phyloP scores from a whole-genome alignment of 2,329 filamentous ascomycete species.

The Aspergillaceae sp. region DNA sequence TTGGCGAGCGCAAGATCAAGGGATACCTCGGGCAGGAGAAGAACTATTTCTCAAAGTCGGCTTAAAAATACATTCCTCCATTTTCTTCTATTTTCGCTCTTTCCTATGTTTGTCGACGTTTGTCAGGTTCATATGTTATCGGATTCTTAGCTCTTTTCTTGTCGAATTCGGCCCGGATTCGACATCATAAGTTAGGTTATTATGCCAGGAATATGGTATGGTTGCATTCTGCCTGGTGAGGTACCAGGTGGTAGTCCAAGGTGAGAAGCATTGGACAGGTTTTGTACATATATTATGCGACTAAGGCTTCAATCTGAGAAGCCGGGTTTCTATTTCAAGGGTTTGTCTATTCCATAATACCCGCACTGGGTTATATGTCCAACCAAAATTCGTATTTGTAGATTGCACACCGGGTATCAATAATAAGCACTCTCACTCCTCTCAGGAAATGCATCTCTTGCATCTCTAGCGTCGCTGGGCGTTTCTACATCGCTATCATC shows the following conservation, averaged over 20 bases:
- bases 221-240: too few species aligned
- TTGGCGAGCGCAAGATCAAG: conserved; percentile 55
- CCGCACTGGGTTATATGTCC: background rate
- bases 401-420: conserved; percentile 9
- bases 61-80: background rate
- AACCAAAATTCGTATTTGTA: background rate
- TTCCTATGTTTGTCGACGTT: background rate
- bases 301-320: background rate
- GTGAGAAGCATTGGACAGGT: too few species aligned
- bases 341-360: background rate
- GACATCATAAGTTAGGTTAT: too few species aligned
- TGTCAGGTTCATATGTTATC: too few species aligned
- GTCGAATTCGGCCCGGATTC: too few species aligned
- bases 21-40: conserved; percentile 58
- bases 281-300: background rate
- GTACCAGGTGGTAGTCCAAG: too few species aligned
- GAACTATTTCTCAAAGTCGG: conserved; percentile 43
- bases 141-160: too few species aligned
- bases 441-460: conserved; percentile 29
- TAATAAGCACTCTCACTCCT: conserved; percentile 29
- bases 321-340: background rate
- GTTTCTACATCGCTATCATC: conserved; percentile 38
- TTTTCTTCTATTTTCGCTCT: background rate
- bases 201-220: too few species aligned
- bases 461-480: conserved; percentile 9